Percentiles rank a stretch among this genome's conserved stretches.
phyloP scores from a whole-genome alignment of 768 basidiomycete species.

The Leucogyrophana mollusca region DNA sequence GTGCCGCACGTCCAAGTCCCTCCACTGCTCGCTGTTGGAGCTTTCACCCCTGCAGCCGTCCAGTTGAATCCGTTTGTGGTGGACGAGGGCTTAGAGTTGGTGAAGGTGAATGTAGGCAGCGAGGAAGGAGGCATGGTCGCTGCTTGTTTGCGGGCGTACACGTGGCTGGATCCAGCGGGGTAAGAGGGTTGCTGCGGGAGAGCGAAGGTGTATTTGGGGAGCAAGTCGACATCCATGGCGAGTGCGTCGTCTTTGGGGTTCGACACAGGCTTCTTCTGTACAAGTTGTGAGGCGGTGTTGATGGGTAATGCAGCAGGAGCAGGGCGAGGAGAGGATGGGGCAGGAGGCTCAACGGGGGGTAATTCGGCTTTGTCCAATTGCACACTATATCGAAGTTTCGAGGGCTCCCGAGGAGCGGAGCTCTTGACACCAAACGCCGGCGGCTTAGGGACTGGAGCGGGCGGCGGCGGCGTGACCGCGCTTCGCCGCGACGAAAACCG shows the following conservation, averaged over 20 bases:
- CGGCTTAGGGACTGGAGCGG: slow-evolving; percentile 11
- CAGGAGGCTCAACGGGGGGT: slow-evolving; percentile 11
- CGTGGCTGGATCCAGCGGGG: slow-evolving; percentile 19
- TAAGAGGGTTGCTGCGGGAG: slow-evolving; percentile 10
- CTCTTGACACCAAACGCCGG: slow-evolving; percentile 38
- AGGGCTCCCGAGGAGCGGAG: slow-evolving; percentile 70
- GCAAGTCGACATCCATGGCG: slow-evolving; percentile 27
- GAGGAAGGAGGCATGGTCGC: slow-evolving; percentile 36
- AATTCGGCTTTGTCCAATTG: slow-evolving; percentile 51
- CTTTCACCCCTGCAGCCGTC: slow-evolving; percentile 58
- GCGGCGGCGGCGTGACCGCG: slow-evolving; percentile 2
- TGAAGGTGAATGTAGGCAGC: slow-evolving; percentile 47
- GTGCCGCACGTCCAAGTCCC: slow-evolving; percentile 55
- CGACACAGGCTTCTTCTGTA: slow-evolving; percentile 24
- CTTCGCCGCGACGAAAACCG: slow-evolving; percentile 15
- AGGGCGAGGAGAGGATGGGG: background rate
- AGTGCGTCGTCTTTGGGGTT: slow-evolving; percentile 24
- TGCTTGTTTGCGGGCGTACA: slow-evolving; percentile 33
- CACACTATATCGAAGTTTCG: slow-evolving; percentile 74
- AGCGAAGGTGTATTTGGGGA: slow-evolving; percentile 35
- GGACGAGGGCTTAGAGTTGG: slow-evolving; percentile 12
- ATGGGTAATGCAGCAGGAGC: background rate
- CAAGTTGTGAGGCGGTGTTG: slow-evolving; percentile 11
- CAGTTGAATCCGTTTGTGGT: slow-evolving; percentile 52
- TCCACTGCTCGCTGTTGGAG: slow-evolving; percentile 28